Evolutionary conservation across 2,329 filamentous ascomycete genomes (phyloP).

Genomic region (Diplodia sapinea): DNA sequence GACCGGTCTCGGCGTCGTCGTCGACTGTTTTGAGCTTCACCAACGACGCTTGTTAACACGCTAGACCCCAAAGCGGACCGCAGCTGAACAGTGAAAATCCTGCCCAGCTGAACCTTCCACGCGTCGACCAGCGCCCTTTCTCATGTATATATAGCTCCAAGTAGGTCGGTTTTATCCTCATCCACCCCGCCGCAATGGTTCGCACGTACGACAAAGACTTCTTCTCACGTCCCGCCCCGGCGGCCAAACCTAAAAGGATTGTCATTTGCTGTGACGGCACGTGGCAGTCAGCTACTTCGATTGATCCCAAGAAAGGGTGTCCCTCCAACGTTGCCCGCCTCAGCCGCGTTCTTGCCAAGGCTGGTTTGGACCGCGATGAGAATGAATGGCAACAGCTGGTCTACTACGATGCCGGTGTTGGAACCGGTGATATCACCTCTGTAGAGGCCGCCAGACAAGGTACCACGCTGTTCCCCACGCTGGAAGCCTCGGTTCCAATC

Average conservation of each 20-base stretch:
- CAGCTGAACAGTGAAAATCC: not conserved
- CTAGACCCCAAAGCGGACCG: not conserved
- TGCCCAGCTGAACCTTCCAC: not conserved
- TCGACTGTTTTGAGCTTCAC: not conserved
- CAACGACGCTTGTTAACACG: not conserved
- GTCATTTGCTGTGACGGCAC: constrained; percentile 46
- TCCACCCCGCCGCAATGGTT: not conserved
- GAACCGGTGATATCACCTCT: constrained; percentile 37
- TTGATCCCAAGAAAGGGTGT: constrained; percentile 37
- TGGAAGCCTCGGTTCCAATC: not conserved
- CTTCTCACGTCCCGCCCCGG: not conserved
- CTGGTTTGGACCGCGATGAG: constrained; percentile 53
- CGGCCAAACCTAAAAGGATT: constrained; percentile 36
- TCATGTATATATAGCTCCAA: not conserved
- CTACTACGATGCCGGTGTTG: constrained; percentile 58
- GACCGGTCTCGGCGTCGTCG: not conserved
- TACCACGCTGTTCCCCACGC: not conserved
- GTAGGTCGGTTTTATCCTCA: too few species aligned
- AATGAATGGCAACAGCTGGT: constrained; percentile 51
- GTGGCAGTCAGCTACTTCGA: constrained; percentile 35
- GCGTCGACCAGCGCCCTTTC: not conserved
- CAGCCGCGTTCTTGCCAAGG: constrained; percentile 55
- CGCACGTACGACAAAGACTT: constrained; percentile 10
- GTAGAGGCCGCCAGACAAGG: not conserved
- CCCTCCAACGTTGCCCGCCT: constrained; percentile 59